phyloP scores from a whole-genome alignment of 2,329 filamentous ascomycete genomes.

The Onygenales sp. region DNA sequence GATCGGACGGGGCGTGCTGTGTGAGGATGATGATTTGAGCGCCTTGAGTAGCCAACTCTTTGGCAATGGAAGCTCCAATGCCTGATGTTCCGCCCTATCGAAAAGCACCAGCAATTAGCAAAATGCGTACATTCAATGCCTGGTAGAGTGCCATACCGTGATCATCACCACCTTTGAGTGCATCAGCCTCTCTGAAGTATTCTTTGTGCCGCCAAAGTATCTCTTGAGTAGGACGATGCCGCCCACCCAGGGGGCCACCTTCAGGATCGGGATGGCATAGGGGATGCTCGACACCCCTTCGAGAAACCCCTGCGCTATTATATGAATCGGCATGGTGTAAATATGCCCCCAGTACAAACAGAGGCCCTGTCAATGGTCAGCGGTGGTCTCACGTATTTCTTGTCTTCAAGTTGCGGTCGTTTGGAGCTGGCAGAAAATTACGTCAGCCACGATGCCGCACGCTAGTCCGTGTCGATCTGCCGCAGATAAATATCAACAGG shows the following conservation, averaged over 20 bases:
- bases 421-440: background rate
- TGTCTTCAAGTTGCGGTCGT: background rate
- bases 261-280: conserved; percentile 43
- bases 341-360: background rate
- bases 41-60: conserved; percentile 67
- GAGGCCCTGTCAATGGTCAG: too few relatives aligned
- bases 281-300: conserved; percentile 48
- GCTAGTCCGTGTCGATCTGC: background rate
- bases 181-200: conserved; percentile 70
- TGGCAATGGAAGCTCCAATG: conserved; percentile 69
- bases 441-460: background rate
- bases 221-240: conserved; percentile 55
- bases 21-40: conserved; percentile 89
- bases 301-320: conserved; percentile 44
- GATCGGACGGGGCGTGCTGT: conserved; percentile 67
- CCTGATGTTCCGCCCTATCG: conserved; percentile 76
- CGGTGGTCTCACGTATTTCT: background rate
- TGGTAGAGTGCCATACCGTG: conserved; percentile 48
- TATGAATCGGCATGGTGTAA: conserved; percentile 50
- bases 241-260: conserved; percentile 42
- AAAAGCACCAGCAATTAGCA: conserved; percentile 10
- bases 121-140: background rate
- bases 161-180: conserved; percentile 91
- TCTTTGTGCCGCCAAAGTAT: conserved; percentile 67
- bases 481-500: background rate